Percentiles rank a stretch among this genome's conserved stretches.
These are phyloP conservation scores for Talinum fruticosum DNA, from an alignment of 148 eudicot genomes.

Conservation along the genomic window DNA sequence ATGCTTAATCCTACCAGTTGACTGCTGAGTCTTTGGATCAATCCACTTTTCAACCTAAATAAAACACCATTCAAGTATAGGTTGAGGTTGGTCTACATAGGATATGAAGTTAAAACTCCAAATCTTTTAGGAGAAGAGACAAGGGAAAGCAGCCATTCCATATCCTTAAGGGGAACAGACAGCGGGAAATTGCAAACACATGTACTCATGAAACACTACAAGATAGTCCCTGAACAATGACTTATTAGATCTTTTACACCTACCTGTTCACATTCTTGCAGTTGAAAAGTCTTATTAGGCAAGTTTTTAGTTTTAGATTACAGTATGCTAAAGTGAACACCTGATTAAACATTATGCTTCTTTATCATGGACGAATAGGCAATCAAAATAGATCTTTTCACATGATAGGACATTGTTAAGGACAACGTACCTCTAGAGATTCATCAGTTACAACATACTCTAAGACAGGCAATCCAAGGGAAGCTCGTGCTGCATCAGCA, in stretches of 20 bases:
- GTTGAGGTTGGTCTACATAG: neutral
- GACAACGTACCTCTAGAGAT: constrained; percentile 50
- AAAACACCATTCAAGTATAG: neutral
- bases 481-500: constrained; percentile 91
- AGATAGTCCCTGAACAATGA: no score
- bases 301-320: no score
- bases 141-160: neutral
- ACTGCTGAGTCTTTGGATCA: constrained; percentile 68
- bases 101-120: neutral
- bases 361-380: no score
- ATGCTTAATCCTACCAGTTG: constrained; percentile 80
- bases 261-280: neutral
- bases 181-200: no score
- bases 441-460: constrained; percentile 78
- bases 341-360: no score
- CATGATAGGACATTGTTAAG: neutral
- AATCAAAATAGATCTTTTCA: no score
- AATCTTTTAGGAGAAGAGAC: neutral
- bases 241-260: no score
- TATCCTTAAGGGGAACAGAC: no score
- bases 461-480: constrained; percentile 87
- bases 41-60: constrained; percentile 87
- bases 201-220: no score
- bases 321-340: no score
- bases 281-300: neutral